Base-by-base conservation (phyloP, 164 flowering plant genomes). In the Stephania cephalantha region DNA sequence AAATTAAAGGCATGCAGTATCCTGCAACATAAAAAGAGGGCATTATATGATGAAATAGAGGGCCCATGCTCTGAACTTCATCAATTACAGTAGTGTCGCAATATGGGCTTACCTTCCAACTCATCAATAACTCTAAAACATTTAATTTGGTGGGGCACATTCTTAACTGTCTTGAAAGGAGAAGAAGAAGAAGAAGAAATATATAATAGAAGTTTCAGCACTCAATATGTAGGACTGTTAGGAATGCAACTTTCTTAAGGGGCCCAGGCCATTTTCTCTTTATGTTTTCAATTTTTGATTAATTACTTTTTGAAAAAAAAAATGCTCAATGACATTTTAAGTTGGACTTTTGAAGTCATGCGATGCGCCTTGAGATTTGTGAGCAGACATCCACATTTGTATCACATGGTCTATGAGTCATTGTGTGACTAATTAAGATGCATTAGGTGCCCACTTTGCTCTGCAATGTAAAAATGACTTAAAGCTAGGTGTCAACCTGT, bases 1-100 rank as follows among this genome's bases (percentile, higher is more conserved):
- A 58, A 5, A 58, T 13, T 61, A 61, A 61, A 25, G 66, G 66
- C 20, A 61, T 35, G 66, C 7, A 4, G 25, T 61, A 50, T 2
- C 25, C 66, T 61, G 66, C 66, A 61, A 61, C 66, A n/a, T 61
- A 61, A 61, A n/a, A 61, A 20, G 65, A 25, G 66, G n/a, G 66
- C 29, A 61, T 2, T n/a, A 18, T 4, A 18, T 61, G 25, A 61
- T 61, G 66, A 61, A 20, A 20, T 18, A 5, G n/a, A 61, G 66
- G 66, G 20, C 7, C 66, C 66, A 17, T 50, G 42, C 42, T 15
- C 55, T 50, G 55, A n/a, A n/a, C n/a, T n/a, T n/a, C n/a, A n/a
- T n/a, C n/a, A 25, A n/a, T 25, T 17, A 15, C 8, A 61, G 8
- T 22, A 35, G 42, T 35, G 42, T 5, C 66, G 2, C 25, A 17